phyloP scores from a whole-genome alignment of 2,329 filamentous ascomycete genomes.

The Calcarisporium arbuscula region DNA sequence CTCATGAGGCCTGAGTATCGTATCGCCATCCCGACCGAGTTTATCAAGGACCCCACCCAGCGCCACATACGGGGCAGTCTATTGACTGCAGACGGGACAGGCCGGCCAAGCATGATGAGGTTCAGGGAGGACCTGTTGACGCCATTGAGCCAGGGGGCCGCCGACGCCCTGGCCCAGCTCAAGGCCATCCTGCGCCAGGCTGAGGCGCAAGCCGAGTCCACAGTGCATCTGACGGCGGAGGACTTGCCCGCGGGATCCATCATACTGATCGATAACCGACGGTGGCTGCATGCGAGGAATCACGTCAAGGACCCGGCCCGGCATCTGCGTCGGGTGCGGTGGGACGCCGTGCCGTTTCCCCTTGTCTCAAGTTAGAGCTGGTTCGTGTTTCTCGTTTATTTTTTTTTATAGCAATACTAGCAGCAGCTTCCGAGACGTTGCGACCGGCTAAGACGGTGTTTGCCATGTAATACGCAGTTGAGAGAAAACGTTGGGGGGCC shows the following conservation, averaged over 20 bases:
- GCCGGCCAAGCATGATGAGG: conserved; percentile 16
- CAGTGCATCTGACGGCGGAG: conserved; percentile 17
- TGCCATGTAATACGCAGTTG: no score
- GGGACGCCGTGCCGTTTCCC: conserved; percentile 22
- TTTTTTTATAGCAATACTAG: no score
- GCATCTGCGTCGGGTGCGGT: conserved; percentile 28
- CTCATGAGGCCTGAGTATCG: conserved; percentile 22
- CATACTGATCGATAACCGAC: conserved; percentile 26
- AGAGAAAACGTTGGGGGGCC: no score
- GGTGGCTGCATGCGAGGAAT: conserved; percentile 28
- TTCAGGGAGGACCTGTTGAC: conserved; percentile 25
- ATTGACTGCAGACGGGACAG: conserved; percentile 6
- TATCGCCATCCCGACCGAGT: conserved; percentile 26
- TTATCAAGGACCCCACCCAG: conserved; percentile 21
- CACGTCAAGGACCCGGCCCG: conserved; percentile 24
- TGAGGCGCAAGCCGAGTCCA: conserved; percentile 10
- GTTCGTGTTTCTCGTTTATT: no score
- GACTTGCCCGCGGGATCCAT: conserved; percentile 22
- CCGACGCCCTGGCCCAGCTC: conserved; percentile 18
- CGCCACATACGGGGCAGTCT: conserved; percentile 17
- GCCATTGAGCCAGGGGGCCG: conserved; percentile 17
- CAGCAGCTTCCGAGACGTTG: no score
- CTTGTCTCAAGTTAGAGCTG: neutral
- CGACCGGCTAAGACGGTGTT: no score
- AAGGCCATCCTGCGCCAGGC: conserved; percentile 10